phyloP scores from a whole-genome alignment of 768 basidiomycete species.

The Suillus subaureus region DNA sequence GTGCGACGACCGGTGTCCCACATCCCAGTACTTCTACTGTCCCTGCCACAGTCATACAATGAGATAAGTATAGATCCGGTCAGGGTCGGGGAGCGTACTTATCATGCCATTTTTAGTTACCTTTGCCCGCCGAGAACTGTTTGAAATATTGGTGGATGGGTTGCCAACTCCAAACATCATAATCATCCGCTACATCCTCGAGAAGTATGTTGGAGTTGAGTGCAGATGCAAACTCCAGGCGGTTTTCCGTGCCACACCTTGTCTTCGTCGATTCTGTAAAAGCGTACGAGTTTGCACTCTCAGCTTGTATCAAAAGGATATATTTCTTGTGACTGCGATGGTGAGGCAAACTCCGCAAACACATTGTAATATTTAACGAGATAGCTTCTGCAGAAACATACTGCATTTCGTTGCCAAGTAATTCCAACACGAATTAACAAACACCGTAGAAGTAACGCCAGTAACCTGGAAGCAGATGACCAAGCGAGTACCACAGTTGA shows the following conservation, averaged over 20 bases:
- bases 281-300: neutral
- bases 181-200: neutral
- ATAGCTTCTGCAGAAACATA: neutral
- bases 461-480: neutral
- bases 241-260: neutral
- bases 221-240: neutral
- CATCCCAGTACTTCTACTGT: neutral
- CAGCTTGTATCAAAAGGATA: neutral
- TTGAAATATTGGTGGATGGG: neutral
- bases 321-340: neutral
- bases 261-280: neutral
- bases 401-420: neutral
- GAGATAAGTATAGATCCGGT: neutral
- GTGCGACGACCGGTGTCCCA: neutral
- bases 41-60: neutral
- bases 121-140: neutral
- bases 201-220: neutral
- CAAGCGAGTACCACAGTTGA: neutral
- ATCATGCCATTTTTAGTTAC: neutral
- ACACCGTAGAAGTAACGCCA: neutral
- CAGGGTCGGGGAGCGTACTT: neutral
- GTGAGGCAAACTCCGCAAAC: neutral
- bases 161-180: neutral
- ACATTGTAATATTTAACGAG: neutral
- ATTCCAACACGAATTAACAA: neutral